Evolutionary conservation across 805 yeast genomes (phyloP).

Genomic region (Lipomyces anomalus): DNA sequence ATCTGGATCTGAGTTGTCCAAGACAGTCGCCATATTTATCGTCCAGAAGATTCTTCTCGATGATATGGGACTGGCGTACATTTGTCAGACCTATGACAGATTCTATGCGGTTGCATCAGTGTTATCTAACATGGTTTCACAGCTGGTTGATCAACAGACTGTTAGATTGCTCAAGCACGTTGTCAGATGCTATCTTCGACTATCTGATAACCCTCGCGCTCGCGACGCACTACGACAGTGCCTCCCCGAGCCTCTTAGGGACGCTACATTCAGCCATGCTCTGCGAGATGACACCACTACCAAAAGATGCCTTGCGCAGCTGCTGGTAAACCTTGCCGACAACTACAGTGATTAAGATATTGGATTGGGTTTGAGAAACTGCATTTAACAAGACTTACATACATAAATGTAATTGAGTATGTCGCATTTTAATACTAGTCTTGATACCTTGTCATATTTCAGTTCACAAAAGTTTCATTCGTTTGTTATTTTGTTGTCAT

Average conservation of each 20-base stretch:
- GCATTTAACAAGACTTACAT: too few relatives aligned
- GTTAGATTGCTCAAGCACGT: slow-evolving; percentile 87
- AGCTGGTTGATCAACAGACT: slow-evolving; percentile 67
- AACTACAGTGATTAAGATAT: too few relatives aligned
- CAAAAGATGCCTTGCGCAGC: slow-evolving; percentile 77
- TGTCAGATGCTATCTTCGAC: slow-evolving; percentile 84
- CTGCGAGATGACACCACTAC: slow-evolving; percentile 85
- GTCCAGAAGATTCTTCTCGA: slow-evolving; percentile 88
- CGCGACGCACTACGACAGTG: slow-evolving; percentile 76
- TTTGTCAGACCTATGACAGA: slow-evolving; percentile 92
- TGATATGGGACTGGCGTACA: slow-evolving; percentile 83
- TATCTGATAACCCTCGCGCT: slow-evolving; percentile 86
- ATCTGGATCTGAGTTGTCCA: slow-evolving; percentile 84
- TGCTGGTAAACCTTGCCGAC: slow-evolving; percentile 60
- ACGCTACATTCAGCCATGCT: slow-evolving; percentile 73
- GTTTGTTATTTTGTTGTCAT: too few relatives aligned
- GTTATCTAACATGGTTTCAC: slow-evolving; percentile 80
- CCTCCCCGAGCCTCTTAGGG: slow-evolving; percentile 81
- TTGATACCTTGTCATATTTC: too few relatives aligned
- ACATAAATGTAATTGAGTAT: too few relatives aligned
- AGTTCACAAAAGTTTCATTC: too few relatives aligned
- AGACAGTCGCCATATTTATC: slow-evolving; percentile 94
- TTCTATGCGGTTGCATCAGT: slow-evolving; percentile 92
- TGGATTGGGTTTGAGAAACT: too few relatives aligned
- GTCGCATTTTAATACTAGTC: too few relatives aligned